These are phyloP conservation scores for Coniochaeta sp. DNA, from an alignment of 2,329 filamentous ascomycete species.

Conservation along the genomic window DNA sequence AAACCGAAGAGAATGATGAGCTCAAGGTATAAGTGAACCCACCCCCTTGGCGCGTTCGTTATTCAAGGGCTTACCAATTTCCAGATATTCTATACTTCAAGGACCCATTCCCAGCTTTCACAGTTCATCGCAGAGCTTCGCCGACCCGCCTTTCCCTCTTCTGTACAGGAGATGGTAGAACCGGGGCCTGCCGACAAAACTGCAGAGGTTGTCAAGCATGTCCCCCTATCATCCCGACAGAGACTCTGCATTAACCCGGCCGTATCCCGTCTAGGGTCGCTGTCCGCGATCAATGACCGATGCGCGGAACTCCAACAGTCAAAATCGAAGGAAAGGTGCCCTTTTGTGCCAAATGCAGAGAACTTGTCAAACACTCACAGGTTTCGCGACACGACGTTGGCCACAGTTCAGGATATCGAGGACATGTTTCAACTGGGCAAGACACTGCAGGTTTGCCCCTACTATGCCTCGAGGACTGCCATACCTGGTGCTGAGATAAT, in stretches of 20 bases:
- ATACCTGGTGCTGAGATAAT: constrained; percentile 84
- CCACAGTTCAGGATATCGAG: constrained; percentile 87
- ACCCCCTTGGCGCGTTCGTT: no score
- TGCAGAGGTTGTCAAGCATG: constrained; percentile 63
- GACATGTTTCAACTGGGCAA: constrained; percentile 76
- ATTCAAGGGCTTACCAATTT: constrained; percentile 1
- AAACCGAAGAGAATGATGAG: constrained; percentile 50
- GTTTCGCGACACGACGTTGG: constrained; percentile 79
- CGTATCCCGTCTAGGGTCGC: constrained; percentile 62
- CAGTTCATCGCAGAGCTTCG: constrained; percentile 82
- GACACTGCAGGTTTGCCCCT: constrained; percentile 77
- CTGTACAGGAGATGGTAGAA: constrained; percentile 31
- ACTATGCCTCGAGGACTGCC: constrained; percentile 86
- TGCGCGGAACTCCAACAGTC: constrained; percentile 86
- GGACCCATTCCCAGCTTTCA: constrained; percentile 85
- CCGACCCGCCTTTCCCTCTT: constrained; percentile 69
- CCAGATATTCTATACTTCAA: constrained; percentile 84
- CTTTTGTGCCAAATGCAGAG: constrained; percentile 72
- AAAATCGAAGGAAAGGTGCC: constrained; percentile 59
- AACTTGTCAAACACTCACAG: constrained; percentile 64
- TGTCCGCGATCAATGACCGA: constrained; percentile 84
- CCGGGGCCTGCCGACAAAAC: constrained; percentile 9
- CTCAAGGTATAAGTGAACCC: constrained; percentile 47
- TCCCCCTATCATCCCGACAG: constrained; percentile 80
- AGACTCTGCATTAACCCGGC: constrained; percentile 84